phyloP scores from a whole-genome alignment of 306 rosid species.

The Vigna radiata region DNA sequence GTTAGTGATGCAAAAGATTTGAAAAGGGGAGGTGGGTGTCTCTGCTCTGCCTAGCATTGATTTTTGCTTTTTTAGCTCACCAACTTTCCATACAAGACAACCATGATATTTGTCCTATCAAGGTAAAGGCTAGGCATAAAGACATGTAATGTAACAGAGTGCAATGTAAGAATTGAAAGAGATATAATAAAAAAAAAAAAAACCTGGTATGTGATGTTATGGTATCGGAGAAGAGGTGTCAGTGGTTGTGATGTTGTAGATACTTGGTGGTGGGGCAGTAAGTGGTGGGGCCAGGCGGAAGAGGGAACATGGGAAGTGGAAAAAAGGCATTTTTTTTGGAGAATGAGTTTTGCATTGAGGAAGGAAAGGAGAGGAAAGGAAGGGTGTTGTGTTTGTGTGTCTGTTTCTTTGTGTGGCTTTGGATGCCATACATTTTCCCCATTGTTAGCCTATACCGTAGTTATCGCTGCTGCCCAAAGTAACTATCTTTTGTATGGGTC shows the following conservation, averaged over 20 bases:
- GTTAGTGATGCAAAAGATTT: conserved; percentile 46
- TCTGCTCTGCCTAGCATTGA: conserved; percentile 48
- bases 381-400: conserved; percentile 47
- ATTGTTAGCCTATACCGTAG: conserved; percentile 60
- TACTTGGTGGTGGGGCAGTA: conserved; percentile 42
- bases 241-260: conserved; percentile 38
- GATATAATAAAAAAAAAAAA: conserved; percentile 4
- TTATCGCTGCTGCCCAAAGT: conserved; percentile 36
- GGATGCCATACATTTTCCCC: conserved; percentile 63
- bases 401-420: conserved; percentile 42
- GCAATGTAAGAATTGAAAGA: not conserved
- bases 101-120: conserved; percentile 33
- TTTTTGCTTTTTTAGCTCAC: conserved; percentile 35
- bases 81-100: conserved; percentile 62
- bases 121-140: conserved; percentile 36
- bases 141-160: not conserved
- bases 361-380: not conserved
- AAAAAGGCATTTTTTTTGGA: conserved; percentile 49
- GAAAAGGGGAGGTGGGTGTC: conserved; percentile 52
- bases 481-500: not conserved
- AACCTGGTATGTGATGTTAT: conserved; percentile 56
- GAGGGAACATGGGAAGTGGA: conserved; percentile 36
- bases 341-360: conserved; percentile 50
- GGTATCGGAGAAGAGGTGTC: conserved; percentile 59
- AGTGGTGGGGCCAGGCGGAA: conserved; percentile 54